These are phyloP conservation scores for Verticillium nubilum DNA, from an alignment of 2,329 filamentous ascomycete species.

Conservation along the genomic window DNA sequence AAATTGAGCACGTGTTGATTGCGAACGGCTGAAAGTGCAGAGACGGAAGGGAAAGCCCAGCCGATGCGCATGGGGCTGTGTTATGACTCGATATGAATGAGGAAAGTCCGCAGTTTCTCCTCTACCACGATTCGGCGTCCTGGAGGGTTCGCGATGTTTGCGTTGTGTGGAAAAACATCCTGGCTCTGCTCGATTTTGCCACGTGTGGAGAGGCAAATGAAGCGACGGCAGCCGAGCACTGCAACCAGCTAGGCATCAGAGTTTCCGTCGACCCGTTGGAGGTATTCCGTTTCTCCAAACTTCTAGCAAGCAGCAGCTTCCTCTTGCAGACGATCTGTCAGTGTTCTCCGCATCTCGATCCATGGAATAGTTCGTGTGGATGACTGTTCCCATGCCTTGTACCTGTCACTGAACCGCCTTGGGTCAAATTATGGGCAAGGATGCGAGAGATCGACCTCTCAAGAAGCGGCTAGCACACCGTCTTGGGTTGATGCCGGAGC, in stretches of 20 bases:
- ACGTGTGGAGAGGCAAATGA: neutral
- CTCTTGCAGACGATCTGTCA: neutral
- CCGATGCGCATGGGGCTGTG: neutral
- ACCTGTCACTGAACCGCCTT: neutral
- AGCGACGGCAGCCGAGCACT: neutral
- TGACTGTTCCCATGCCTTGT: neutral
- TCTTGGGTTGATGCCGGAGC: neutral
- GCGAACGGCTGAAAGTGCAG: neutral
- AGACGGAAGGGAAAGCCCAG: neutral
- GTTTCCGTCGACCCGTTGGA: neutral
- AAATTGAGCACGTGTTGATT: neutral
- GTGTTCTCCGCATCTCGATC: neutral
- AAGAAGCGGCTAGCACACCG: neutral
- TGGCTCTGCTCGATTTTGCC: neutral
- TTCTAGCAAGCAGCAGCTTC: neutral
- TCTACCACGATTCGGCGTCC: neutral
- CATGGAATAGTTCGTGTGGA: neutral
- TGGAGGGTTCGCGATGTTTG: neutral
- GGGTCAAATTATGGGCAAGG: neutral
- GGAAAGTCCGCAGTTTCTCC: neutral
- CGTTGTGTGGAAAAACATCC: neutral
- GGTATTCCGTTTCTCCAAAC: neutral
- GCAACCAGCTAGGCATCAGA: neutral
- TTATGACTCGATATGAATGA: neutral
- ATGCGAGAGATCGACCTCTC: neutral